These are phyloP conservation scores for Phytomonas sp. DNA, from an alignment of 208 protist species.

Conservation along the genomic window DNA sequence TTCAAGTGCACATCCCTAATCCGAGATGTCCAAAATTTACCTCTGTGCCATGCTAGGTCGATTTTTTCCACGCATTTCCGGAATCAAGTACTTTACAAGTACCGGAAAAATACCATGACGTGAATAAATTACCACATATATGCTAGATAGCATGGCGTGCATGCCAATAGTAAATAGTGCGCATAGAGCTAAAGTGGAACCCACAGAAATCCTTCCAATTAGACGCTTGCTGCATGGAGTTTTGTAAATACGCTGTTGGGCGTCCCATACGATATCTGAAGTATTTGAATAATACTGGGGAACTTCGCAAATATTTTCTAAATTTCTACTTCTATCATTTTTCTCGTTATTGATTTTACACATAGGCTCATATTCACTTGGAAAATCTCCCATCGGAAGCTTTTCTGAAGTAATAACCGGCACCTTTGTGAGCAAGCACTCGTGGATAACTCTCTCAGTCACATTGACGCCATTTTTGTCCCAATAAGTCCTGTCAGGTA, in stretches of 20 bases:
- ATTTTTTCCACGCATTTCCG: not conserved
- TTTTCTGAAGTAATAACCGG: not conserved
- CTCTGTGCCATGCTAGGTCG: not conserved
- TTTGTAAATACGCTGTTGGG: not conserved
- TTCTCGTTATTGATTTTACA: not conserved
- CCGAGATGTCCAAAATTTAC: not conserved
- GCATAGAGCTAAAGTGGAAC: not conserved
- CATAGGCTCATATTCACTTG: not conserved
- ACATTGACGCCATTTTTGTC: not conserved
- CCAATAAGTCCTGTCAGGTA: constrained; percentile 8
- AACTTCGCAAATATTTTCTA: not conserved
- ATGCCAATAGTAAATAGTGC: not conserved
- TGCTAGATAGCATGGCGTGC: not conserved
- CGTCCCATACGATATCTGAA: not conserved
- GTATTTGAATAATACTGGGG: not conserved
- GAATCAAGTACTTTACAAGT: not conserved
- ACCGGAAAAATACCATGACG: not conserved
- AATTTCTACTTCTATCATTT: not conserved
- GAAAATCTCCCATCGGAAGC: not conserved
- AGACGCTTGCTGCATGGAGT: not conserved
- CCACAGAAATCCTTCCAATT: not conserved
- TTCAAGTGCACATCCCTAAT: not conserved
- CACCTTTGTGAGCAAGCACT: not conserved
- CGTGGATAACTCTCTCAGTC: not conserved
- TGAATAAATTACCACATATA: not conserved